A percentile compares a stretch with the other conserved stretches of the same genome.
phyloP scores from a whole-genome alignment of 768 basidiomycete genomes.

The Mrakia gelida region DNA sequence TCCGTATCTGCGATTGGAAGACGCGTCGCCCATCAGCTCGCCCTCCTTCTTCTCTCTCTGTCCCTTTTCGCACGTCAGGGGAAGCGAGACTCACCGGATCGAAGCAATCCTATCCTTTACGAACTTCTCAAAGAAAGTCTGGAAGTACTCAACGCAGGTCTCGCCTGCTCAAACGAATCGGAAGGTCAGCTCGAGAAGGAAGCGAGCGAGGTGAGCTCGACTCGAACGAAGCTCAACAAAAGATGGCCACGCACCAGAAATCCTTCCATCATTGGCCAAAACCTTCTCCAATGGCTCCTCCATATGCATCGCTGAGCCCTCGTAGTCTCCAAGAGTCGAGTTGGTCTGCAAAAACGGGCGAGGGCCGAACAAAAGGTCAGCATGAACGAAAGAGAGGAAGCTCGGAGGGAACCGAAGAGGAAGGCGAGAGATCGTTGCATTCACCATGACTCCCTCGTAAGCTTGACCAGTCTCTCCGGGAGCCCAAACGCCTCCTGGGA shows the following conservation, averaged over 20 bases:
- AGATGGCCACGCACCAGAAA: not conserved
- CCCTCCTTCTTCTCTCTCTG: not conserved
- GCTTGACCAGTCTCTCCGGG: too few species aligned
- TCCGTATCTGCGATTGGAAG: not conserved
- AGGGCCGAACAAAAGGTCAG: not conserved
- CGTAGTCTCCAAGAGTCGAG: not conserved
- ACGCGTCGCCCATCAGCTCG: not conserved
- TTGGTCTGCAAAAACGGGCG: not conserved
- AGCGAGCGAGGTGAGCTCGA: not conserved
- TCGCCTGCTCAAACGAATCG: not conserved
- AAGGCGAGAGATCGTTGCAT: too few species aligned
- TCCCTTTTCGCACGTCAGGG: too few species aligned
- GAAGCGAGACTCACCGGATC: not conserved
- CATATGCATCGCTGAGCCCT: not conserved
- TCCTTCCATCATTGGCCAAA: not conserved
- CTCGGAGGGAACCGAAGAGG: too few species aligned
- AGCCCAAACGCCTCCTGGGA: too few species aligned
- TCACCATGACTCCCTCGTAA: too few species aligned
- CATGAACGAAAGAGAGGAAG: too few species aligned
- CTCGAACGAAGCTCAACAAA: not conserved
- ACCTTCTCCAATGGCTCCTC: not conserved
- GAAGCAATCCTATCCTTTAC: not conserved
- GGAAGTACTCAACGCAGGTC: not conserved
- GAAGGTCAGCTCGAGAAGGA: not conserved
- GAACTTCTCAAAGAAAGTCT: not conserved